phyloP scores from a whole-genome alignment of 2,329 filamentous ascomycete genomes.

The Geosmithia putterillii region DNA sequence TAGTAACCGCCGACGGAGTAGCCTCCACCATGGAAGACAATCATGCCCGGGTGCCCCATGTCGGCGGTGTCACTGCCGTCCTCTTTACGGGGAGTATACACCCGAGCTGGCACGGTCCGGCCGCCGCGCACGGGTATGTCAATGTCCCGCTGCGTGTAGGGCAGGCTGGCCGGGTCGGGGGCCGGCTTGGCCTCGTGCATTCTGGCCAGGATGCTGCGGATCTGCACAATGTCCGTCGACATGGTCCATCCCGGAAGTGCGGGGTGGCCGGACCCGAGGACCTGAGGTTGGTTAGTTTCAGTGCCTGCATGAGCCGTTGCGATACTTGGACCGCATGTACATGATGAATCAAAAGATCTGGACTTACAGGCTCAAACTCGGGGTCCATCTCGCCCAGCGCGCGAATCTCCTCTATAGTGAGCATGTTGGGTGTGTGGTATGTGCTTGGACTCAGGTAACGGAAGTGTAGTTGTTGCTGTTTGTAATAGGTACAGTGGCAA shows the following conservation, averaged over 20 bases:
- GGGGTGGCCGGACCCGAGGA: constrained; percentile 7
- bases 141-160: constrained; percentile 9
- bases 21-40: constrained; percentile 15
- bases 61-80: not conserved
- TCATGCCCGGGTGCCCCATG: constrained; percentile 10
- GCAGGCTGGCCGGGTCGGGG: constrained; percentile 6
- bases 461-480: not conserved
- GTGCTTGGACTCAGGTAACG: no score
- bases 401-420: not conserved
- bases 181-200: constrained; percentile 5
- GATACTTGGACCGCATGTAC: not conserved
- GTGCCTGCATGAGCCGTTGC: no score
- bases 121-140: constrained; percentile 10
- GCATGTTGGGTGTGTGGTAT: not conserved
- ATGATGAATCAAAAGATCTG: not conserved
- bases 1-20: constrained; percentile 13
- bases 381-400: not conserved
- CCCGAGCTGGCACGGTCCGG: constrained; percentile 7
- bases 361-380: not conserved
- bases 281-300: constrained; percentile 2
- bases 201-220: constrained; percentile 9
- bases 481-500: no score
- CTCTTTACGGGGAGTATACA: constrained; percentile 9
- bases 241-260: constrained; percentile 8
- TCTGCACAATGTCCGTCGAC: constrained; percentile 9